Conservation (phyloP, 371 early-diverging fungal species). For the Rhizomucor pusillus region DNA sequence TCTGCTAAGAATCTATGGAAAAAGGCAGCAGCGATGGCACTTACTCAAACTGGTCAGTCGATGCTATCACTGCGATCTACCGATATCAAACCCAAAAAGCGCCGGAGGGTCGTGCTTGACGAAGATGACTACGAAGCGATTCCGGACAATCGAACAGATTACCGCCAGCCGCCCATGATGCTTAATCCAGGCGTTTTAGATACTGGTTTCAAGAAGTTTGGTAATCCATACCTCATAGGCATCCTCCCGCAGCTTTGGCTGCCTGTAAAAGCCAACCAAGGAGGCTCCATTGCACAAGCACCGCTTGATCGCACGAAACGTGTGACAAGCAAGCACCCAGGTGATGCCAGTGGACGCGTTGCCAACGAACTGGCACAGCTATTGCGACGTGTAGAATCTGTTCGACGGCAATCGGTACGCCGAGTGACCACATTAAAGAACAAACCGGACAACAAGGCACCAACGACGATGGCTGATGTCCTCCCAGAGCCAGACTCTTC, state of each 20-base stretch:
- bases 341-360: not conserved
- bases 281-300: slow-evolving; percentile 17
- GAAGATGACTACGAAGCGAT: slow-evolving; percentile 69
- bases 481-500: not conserved
- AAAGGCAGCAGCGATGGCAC: slow-evolving; percentile 18
- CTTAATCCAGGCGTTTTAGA: slow-evolving; percentile 70
- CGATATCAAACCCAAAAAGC: not conserved
- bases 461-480: not conserved
- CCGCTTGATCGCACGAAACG: slow-evolving; percentile 10
- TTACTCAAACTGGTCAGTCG: not conserved
- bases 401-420: not conserved
- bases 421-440: not conserved
- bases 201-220: slow-evolving; percentile 64
- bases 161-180: slow-evolving; percentile 71
- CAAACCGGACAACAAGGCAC: not conserved
- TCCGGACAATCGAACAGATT: slow-evolving; percentile 56
- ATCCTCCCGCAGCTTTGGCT: slow-evolving; percentile 76
- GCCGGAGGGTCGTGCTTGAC: slow-evolving; percentile 27
- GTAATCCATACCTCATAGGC: slow-evolving; percentile 66
- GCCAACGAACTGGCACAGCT: slow-evolving; percentile 24
- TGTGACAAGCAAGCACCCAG: not conserved
- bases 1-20: slow-evolving; percentile 22
- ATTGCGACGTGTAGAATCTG: slow-evolving; percentile 24
- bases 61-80: no score
- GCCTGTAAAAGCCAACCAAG: slow-evolving; percentile 39